phyloP scores from a whole-genome alignment of 2,329 filamentous ascomycete species.

The Fusarium sp. region DNA sequence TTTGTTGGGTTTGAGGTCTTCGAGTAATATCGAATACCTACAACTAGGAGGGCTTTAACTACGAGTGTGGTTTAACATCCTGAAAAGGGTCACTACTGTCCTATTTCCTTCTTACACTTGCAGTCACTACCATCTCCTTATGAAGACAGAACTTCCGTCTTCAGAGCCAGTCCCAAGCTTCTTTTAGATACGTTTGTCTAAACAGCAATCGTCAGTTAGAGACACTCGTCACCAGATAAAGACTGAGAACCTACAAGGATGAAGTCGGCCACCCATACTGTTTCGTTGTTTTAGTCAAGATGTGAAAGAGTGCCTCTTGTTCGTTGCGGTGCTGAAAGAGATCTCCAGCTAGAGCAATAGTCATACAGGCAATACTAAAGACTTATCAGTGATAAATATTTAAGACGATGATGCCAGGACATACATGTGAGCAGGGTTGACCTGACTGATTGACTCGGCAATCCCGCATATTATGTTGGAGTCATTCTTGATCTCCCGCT shows the following conservation, averaged over 20 bases:
- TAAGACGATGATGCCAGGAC: too few relatives aligned
- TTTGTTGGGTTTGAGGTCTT: constrained; percentile 56
- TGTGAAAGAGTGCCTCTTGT: not conserved
- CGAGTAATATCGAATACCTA: not conserved
- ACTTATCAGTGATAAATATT: not conserved
- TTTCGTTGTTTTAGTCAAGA: not conserved
- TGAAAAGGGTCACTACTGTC: not conserved
- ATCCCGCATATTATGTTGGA: not conserved
- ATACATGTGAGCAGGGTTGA: not conserved
- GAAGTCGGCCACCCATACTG: not conserved
- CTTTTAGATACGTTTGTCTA: not conserved
- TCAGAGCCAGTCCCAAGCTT: not conserved
- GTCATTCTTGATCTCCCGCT: not conserved
- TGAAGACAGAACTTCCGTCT: not conserved
- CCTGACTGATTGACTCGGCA: not conserved
- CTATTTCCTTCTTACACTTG: not conserved
- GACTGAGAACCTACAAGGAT: not conserved
- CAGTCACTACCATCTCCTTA: not conserved
- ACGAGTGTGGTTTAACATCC: not conserved
- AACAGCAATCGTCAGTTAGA: not conserved
- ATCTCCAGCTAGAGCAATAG: not conserved
- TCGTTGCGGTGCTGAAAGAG: not conserved
- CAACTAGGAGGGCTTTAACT: not conserved
- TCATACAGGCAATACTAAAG: not conserved
- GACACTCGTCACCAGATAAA: too few relatives aligned